Evolutionary conservation across 306 rosid genomes (phyloP).

Genomic region (Cicer judaicum): DNA sequence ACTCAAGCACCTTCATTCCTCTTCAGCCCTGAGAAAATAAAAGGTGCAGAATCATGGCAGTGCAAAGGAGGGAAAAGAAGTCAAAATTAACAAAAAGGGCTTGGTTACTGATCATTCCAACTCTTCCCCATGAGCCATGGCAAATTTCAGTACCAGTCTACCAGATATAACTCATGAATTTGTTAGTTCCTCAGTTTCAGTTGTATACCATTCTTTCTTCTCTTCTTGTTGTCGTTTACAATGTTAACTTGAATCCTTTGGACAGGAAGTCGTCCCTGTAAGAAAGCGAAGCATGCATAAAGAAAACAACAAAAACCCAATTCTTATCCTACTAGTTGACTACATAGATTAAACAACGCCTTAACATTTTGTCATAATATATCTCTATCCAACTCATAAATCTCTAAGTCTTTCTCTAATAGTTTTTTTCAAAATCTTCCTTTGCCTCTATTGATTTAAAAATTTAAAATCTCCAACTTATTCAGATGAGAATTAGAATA

Average conservation of each 20-base stretch:
- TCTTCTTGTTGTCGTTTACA: conserved; percentile 43
- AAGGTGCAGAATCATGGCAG: conserved; percentile 35
- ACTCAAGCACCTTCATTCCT: neutral
- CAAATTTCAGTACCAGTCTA: conserved; percentile 17
- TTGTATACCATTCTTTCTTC: conserved; percentile 5
- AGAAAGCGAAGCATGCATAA: neutral
- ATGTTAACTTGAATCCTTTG: conserved; percentile 63
- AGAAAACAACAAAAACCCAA: too few species aligned
- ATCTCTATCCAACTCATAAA: too few species aligned
- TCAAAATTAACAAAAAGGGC: neutral
- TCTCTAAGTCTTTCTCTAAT: too few species aligned
- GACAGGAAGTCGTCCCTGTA: conserved; percentile 71
- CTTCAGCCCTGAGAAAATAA: conserved; percentile 41
- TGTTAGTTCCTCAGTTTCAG: conserved; percentile 21
- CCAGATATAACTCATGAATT: conserved; percentile 17
- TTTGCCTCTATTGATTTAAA: too few species aligned
- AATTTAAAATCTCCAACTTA: conserved; percentile 6
- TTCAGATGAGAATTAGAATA: conserved; percentile 2
- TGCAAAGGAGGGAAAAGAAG: neutral
- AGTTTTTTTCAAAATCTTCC: too few species aligned
- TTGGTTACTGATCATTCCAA: conserved; percentile 19
- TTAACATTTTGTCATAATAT: too few species aligned
- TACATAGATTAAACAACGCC: too few species aligned
- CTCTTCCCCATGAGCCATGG: conserved; percentile 34
- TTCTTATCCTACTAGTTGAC: too few species aligned